Base-by-base conservation (phyloP, 345 rosid species). In the Adansonia digitata region DNA sequence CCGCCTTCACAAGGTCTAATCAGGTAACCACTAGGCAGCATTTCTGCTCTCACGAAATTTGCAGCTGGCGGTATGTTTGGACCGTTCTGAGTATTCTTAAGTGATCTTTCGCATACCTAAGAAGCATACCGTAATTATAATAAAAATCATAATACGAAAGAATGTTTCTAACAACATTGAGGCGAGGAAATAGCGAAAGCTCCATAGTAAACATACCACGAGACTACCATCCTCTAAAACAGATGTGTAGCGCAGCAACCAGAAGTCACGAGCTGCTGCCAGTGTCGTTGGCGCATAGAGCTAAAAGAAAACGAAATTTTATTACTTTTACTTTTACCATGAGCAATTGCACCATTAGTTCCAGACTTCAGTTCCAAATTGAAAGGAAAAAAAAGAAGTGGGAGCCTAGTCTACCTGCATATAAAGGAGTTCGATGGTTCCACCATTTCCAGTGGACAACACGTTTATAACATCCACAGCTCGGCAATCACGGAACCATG, bases 1-100 rank as follows among this genome's bases (percentile, higher is more conserved):
- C 98, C 98, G 43, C 98, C 98, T 86, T 95, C 99, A 78, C 99
- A 95, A 14, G 99, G 99, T 75, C 99, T 79, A 78, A 95, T 90
- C 76, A 95, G 80, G 77, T 91, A 95, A 34, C 99, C 99, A 72
- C 98, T 95, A 13, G 99, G 97, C 60, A 95, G 84, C 81, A 90
- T 83, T 85, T 93, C 98, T 56, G 96, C 99, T 84, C 99, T 85
- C 37, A 91, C 96, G 73, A 93, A 95, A 80, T 89, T 92, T 71
- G 89, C 94, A 37, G 94, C 96, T 0, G 94, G 94, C 26, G 98
- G 99, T 93, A 95, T 88, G 77, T 89, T 88, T 3, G 96, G 97
- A 53, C 99, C 99, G 73, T 95, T 95, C 77, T 90, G 99, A 67
- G 94, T 95, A 74, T 90, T 91, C 82, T 95, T 92, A 75, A 95